Percentiles rank a stretch among this genome's conserved stretches.
Evolutionary conservation across 2,329 filamentous ascomycete genomes (phyloP).

Genomic region (Hypomyces rosellus): DNA sequence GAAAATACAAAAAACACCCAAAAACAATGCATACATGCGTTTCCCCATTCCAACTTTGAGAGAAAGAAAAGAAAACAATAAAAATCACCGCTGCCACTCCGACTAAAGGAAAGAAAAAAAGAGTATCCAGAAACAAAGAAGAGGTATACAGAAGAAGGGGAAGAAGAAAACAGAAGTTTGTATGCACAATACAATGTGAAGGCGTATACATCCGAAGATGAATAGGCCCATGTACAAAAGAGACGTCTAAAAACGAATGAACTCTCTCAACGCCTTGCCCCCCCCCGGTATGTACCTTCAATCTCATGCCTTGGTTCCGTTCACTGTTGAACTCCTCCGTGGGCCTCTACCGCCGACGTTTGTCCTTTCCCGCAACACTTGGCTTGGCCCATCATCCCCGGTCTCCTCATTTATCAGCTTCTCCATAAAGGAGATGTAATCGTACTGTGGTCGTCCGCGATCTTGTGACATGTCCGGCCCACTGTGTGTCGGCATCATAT

Average conservation of each 20-base stretch:
- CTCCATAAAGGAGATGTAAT: slow-evolving; percentile 98
- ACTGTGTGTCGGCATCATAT: slow-evolving; percentile 76
- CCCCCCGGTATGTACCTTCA: neutral
- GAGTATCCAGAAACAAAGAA: neutral
- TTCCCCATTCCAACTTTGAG: neutral
- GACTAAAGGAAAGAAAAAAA: neutral
- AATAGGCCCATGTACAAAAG: neutral
- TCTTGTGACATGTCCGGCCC: slow-evolving; percentile 85
- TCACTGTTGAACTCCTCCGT: slow-evolving; percentile 27
- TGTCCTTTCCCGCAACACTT: slow-evolving; percentile 29
- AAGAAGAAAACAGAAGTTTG: neutral
- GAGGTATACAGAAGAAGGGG: neutral
- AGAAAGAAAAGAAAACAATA: neutral
- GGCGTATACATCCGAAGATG: neutral
- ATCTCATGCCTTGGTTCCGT: slow-evolving; percentile 21
- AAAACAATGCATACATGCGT: neutral
- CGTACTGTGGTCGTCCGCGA: slow-evolving; percentile 77
- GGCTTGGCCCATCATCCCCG: slow-evolving; percentile 21
- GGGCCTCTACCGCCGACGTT: slow-evolving; percentile 28
- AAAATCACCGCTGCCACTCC: neutral
- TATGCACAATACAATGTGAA: neutral
- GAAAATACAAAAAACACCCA: too few species aligned
- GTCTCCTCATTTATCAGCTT: slow-evolving; percentile 55
- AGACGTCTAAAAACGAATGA: neutral
- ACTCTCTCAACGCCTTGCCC: neutral